A percentile compares a stretch with the other conserved stretches of the same genome.
Conservation (phyloP, 805 yeast genomes). For the Saturnispora diversa region DNA sequence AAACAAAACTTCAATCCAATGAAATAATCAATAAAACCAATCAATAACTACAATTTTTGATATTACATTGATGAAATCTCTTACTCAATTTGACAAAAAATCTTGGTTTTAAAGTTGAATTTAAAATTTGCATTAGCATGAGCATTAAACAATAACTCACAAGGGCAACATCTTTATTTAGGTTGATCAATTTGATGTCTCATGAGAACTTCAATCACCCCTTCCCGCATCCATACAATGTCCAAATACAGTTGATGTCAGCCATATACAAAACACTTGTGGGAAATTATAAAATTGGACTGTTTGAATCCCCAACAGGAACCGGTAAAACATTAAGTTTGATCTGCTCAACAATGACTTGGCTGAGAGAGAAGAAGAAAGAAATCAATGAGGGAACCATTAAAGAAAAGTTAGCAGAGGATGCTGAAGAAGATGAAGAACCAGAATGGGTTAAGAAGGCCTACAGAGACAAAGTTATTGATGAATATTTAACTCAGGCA, state of each 20-base stretch:
- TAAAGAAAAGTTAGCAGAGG: slow-evolving; percentile 18
- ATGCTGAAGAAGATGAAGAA: slow-evolving; percentile 33
- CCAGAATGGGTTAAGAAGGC: slow-evolving; percentile 35
- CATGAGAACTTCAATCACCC: slow-evolving; percentile 56
- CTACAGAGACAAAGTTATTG: slow-evolving; percentile 29
- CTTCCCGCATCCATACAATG: slow-evolving; percentile 59
- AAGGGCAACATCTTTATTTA: too few species aligned
- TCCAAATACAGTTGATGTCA: slow-evolving; percentile 71
- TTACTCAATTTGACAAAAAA: too few species aligned
- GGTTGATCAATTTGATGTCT: neutral
- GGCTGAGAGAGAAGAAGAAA: slow-evolving; percentile 40
- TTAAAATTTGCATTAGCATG: too few species aligned
- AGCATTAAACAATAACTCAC: too few species aligned
- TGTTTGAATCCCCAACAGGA: slow-evolving; percentile 92
- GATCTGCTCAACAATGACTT: slow-evolving; percentile 76
- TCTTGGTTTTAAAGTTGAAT: too few species aligned
- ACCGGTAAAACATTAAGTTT: slow-evolving; percentile 86
- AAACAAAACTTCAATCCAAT: too few species aligned
- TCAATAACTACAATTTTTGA: too few species aligned
- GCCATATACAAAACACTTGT: slow-evolving; percentile 59
- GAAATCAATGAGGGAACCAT: slow-evolving; percentile 11
- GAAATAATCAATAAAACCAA: too few species aligned
- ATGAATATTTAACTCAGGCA: slow-evolving; percentile 25
- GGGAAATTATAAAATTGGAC: slow-evolving; percentile 52
- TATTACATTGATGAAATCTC: too few species aligned